Evolutionary conservation across 1,139 yeast species (phyloP).

Genomic region (Kodamaea plutei): DNA sequence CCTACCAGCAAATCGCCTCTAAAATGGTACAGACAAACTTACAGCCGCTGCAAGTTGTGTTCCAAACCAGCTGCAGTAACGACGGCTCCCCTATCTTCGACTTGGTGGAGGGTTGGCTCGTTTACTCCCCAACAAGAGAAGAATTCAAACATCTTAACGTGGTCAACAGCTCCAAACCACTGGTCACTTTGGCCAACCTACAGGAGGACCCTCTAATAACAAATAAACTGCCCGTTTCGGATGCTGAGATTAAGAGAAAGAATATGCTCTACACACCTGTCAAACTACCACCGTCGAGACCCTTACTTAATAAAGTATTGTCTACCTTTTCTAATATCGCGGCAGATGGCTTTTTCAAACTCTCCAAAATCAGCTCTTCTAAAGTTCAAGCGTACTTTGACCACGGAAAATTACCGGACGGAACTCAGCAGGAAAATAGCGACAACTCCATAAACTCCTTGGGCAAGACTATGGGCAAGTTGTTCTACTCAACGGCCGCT

Average conservation of each 20-base stretch:
- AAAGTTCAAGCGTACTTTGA: slow-evolving; percentile 38
- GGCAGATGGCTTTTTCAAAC: slow-evolving; percentile 47
- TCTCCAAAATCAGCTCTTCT: slow-evolving; percentile 48
- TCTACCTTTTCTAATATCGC: slow-evolving; percentile 50
- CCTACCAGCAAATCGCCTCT: slow-evolving; percentile 23
- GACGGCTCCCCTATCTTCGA: slow-evolving; percentile 47
- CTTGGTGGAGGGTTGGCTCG: slow-evolving; percentile 48
- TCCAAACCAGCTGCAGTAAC: slow-evolving; percentile 31
- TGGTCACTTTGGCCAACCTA: slow-evolving; percentile 1
- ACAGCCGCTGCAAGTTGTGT: slow-evolving; percentile 16
- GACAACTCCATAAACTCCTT: slow-evolving; percentile 26
- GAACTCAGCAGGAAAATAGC: too few species aligned
- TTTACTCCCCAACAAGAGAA: slow-evolving; percentile 40
- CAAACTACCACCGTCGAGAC: slow-evolving; percentile 43
- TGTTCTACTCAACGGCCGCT: slow-evolving; percentile 36
- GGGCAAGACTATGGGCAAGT: slow-evolving; percentile 27
- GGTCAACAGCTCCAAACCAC: slow-evolving; percentile 13
- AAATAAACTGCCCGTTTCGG: slow-evolving; percentile 4
- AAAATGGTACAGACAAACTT: slow-evolving; percentile 13
- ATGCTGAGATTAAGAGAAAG: slow-evolving; percentile 2
- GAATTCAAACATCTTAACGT: slow-evolving; percentile 32
- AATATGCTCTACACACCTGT: slow-evolving; percentile 36
- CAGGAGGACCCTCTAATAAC: slow-evolving; percentile 12
- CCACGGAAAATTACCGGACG: slow-evolving; percentile 12
- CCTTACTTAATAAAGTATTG: slow-evolving; percentile 43